phyloP scores from a whole-genome alignment of 805 yeast species.

The Clavispora phyllophila region DNA sequence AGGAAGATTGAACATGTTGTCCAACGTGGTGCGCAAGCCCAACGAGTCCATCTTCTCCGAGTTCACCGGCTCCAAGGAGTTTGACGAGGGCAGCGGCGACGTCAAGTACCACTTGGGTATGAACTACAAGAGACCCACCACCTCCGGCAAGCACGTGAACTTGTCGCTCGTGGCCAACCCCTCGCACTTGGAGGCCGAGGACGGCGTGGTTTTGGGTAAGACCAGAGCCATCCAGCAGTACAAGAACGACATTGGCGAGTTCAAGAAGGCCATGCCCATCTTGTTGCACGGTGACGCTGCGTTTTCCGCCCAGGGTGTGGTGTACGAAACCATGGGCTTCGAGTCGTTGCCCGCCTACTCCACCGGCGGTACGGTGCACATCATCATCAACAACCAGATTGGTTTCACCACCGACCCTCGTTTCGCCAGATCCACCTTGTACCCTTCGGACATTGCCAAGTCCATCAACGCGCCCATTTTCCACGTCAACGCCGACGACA shows the following conservation, averaged over 20 bases:
- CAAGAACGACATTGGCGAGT: constrained; percentile 79
- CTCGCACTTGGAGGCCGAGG: constrained; percentile 98
- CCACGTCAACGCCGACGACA: constrained; percentile 99
- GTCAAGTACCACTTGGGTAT: constrained; percentile 98
- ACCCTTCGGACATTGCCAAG: constrained; percentile 97
- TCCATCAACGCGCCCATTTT: constrained; percentile 95
- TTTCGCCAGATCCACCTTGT: constrained; percentile 94
- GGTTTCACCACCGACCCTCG: constrained; percentile 99
- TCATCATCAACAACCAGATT: constrained; percentile 95
- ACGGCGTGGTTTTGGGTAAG: constrained; percentile 97
- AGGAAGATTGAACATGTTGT: constrained; percentile 96
- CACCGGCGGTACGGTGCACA: constrained; percentile 97
- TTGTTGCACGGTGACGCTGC: constrained; percentile 99
- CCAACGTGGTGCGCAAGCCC: constrained; percentile 98
- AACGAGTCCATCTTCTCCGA: constrained; percentile 96
- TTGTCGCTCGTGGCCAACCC: constrained; percentile 97
- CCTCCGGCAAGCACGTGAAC: constrained; percentile 94
- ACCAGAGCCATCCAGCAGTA: constrained; percentile 93
- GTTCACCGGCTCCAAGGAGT: constrained; percentile 84
- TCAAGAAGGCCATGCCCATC: constrained; percentile 84
- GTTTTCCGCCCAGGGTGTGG: constrained; percentile 98
- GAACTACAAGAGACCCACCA: constrained; percentile 98
- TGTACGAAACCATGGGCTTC: constrained; percentile 97
- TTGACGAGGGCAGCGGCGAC: constrained; percentile 98
- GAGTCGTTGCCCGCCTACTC: constrained; percentile 88